Conservation (phyloP, 129 eudicot genomes). For the Rutidosis leptorrhynchoides region DNA sequence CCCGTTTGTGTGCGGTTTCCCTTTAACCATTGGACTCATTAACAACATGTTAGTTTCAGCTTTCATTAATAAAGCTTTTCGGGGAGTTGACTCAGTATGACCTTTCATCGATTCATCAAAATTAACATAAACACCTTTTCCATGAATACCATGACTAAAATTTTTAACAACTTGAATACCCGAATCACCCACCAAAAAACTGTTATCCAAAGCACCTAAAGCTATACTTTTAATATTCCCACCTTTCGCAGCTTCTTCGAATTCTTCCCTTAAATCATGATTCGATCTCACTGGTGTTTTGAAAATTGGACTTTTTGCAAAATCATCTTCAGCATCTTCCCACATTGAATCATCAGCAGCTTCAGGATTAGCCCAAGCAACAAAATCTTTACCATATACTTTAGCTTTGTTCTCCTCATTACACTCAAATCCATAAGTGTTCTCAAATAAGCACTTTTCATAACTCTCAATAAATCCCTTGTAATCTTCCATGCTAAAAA, state of each 20-base stretch:
- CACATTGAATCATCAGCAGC: constrained; percentile 92
- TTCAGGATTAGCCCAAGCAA: constrained; percentile 85
- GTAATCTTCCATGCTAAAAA: constrained; percentile 49
- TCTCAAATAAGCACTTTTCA: constrained; percentile 85
- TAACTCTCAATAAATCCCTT: constrained; percentile 46
- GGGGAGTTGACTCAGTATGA: constrained; percentile 52
- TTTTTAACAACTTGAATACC: constrained; percentile 96
- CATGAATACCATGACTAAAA: constrained; percentile 82
- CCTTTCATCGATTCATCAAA: constrained; percentile 44
- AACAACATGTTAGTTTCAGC: constrained; percentile 94
- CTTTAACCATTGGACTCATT: constrained; percentile 78
- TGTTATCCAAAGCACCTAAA: constrained; percentile 85
- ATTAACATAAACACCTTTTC: constrained; percentile 89
- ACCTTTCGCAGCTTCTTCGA: constrained; percentile 83
- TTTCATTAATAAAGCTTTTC: constrained; percentile 86
- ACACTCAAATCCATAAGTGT: constrained; percentile 60
- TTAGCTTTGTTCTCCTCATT: constrained; percentile 62
- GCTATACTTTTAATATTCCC: constrained; percentile 84
- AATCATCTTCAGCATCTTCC: constrained; percentile 82
- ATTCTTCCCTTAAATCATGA: constrained; percentile 71
- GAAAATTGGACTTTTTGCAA: constrained; percentile 41
- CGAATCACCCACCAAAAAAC: constrained; percentile 77
- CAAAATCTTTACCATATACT: constrained; percentile 87
- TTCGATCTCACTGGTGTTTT: constrained; percentile 38
- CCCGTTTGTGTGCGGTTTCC: constrained; percentile 75